These are phyloP conservation scores for Hyphodiscus sp. DNA, from an alignment of 2,329 filamentous ascomycete species.

Conservation along the genomic window DNA sequence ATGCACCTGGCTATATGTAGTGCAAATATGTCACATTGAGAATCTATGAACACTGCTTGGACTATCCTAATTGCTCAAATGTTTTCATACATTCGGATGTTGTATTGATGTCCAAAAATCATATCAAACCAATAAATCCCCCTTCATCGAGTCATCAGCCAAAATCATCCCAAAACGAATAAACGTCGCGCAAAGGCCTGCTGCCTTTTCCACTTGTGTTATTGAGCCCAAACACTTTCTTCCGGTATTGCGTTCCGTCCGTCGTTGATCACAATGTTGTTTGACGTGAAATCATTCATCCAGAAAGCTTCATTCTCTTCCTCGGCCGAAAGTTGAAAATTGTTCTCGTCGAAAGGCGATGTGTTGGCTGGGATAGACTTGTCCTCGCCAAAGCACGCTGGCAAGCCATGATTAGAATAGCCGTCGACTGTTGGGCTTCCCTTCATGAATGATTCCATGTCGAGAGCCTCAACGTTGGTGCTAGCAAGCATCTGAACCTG, in stretches of 20 bases:
- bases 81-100: constrained; percentile 7
- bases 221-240: constrained; percentile 30
- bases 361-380: constrained; percentile 37
- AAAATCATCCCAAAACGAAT: constrained; percentile 18
- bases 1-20: constrained; percentile 9
- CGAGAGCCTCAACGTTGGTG: constrained; percentile 43
- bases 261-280: constrained; percentile 13
- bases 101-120: constrained; percentile 12
- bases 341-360: constrained; percentile 32
- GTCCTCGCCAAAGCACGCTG: constrained; percentile 18
- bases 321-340: constrained; percentile 36
- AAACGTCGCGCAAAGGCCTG: constrained; percentile 27
- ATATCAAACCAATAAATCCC: constrained; percentile 2
- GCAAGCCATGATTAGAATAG: constrained; percentile 18
- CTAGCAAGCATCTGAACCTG: constrained; percentile 39
- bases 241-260: constrained; percentile 18
- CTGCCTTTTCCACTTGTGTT: constrained; percentile 30
- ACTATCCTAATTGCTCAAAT: no score
- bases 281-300: constrained; percentile 33
- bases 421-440: constrained; percentile 14
- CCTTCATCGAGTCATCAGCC: constrained; percentile 22
- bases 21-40: constrained; percentile 12
- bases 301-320: constrained; percentile 40
- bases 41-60: constrained; percentile 19
- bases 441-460: constrained; percentile 51